Conservation (phyloP, 192 early-diverging fungal species). For the Polychytrium aggregatum region DNA sequence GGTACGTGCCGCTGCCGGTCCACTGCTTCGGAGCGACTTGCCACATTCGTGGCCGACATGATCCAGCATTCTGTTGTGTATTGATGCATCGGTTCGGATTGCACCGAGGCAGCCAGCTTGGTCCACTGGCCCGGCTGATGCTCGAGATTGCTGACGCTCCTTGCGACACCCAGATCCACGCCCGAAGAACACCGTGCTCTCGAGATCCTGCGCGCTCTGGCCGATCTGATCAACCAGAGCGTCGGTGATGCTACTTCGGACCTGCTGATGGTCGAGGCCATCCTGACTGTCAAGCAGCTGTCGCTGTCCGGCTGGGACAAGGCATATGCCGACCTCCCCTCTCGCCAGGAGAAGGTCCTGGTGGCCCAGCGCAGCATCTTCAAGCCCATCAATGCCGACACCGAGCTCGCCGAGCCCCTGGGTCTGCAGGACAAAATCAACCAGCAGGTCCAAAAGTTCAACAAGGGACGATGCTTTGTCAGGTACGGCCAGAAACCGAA, state of each 20-base stretch:
- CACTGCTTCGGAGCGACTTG: neutral
- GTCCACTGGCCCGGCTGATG: too few species aligned
- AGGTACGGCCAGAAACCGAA: slow-evolving; percentile 38
- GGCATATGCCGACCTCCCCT: slow-evolving; percentile 90
- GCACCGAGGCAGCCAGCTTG: too few species aligned
- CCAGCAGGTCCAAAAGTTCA: slow-evolving; percentile 69
- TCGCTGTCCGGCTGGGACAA: slow-evolving; percentile 79
- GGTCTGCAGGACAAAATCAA: slow-evolving; percentile 83
- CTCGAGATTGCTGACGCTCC: neutral
- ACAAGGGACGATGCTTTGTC: slow-evolving; percentile 87
- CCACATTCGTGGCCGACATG: slow-evolving; percentile 7
- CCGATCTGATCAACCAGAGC: slow-evolving; percentile 95
- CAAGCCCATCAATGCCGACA: slow-evolving; percentile 94
- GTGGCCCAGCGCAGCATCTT: slow-evolving; percentile 47
- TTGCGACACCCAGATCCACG: slow-evolving; percentile 48
- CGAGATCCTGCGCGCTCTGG: slow-evolving; percentile 66
- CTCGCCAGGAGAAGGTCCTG: slow-evolving; percentile 92
- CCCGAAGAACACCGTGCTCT: slow-evolving; percentile 69
- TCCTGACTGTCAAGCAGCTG: slow-evolving; percentile 74
- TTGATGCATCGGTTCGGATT: too few species aligned
- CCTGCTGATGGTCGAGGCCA: slow-evolving; percentile 84
- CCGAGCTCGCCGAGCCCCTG: slow-evolving; percentile 73
- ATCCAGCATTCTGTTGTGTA: slow-evolving; percentile 6
- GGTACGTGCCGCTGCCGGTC: slow-evolving; percentile 24
- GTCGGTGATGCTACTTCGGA: slow-evolving; percentile 98